Percentiles rank a stretch among this genome's conserved stretches.
Conservation (phyloP, 257 asterid species). For the Nicotiana paniculata region DNA sequence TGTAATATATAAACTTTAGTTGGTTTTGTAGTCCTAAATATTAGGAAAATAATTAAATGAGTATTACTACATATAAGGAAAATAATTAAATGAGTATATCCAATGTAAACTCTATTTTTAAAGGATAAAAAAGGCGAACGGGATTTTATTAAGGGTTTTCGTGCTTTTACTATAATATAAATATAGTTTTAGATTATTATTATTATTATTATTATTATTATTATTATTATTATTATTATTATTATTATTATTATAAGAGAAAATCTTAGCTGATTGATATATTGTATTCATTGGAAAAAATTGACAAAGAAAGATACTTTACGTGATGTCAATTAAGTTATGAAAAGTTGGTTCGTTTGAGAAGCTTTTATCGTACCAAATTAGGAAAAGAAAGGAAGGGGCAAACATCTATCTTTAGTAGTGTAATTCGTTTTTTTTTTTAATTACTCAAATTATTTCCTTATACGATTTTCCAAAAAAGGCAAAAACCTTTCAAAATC, state of each 20-base stretch:
- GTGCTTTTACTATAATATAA: too few species aligned
- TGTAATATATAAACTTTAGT: too few species aligned
- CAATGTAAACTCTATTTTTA: too few species aligned
- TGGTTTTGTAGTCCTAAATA: too few species aligned
- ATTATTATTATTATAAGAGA: neutral
- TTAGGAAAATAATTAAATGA: too few species aligned
- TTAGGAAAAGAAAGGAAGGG: neutral
- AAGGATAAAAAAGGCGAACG: too few species aligned
- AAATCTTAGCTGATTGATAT: neutral
- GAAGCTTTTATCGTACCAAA: neutral
- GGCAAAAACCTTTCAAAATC: neutral
- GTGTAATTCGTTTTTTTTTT: neutral
- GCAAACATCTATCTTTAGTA: neutral
- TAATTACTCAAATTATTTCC: neutral
- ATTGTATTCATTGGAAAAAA: neutral
- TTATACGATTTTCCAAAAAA: neutral
- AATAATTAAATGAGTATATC: too few species aligned
- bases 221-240: too few species aligned
- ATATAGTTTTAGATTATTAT: too few species aligned
- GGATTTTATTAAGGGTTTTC: too few species aligned
- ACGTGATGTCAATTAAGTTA: neutral
- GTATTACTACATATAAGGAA: too few species aligned
- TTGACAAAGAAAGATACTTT: neutral
- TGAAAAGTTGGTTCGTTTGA: neutral
- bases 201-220: too few species aligned